Evolutionary conservation across 1,284 basidiomycete species (phyloP), one percentile per base, ranked within the genome.

Genomic region (Ceraceosorus bombacis): DNA sequence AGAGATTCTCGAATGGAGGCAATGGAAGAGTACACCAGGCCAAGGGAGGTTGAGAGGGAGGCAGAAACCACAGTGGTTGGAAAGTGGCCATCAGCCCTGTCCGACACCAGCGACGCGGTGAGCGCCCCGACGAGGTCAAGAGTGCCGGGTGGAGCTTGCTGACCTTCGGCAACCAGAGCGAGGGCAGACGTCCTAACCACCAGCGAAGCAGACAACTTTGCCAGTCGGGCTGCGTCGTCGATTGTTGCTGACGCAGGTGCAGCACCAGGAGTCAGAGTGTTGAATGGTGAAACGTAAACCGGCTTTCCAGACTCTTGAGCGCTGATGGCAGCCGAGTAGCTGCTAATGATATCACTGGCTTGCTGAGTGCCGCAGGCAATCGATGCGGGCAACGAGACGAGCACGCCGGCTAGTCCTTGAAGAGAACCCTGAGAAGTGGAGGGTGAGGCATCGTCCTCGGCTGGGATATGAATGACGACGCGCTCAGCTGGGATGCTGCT

Each of bases 1-100:
- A 99, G 91, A 66, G 88, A 89, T 78, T 93, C 88, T 63, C 84
- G 85, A 66, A 98, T 83, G 4, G 90, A 94, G 71, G 88, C 86
- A 53, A 79, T 74, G 10, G 95, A 98, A n/a, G 95, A 98, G 81
- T 98, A 99, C 51, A 97, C 95, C 58, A 98, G 85, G 15, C 95
- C 95, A 15, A 98, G 84, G 12, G 84, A 84, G 15, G 67, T 67
- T 65, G 85, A 83, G n/a, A 82, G 82, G 2, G 88, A 87, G 10
- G 73, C 65, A 4, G 71, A 64, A 27, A 76, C 73, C 49, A 98
- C 88, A 56, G 96, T 83, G 15, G 95, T 98, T 0, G 93, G 88
- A 79, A 90, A 93, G 50, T 98, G 84, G 15, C 90, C 90, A 76
- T 98, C 95, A 3, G 86, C 82, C 55, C 95, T 85, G 79, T 99